Evolutionary conservation across 371 early-diverging fungal species (phyloP).

Genomic region (Apophysomyces trapeziformis): DNA sequence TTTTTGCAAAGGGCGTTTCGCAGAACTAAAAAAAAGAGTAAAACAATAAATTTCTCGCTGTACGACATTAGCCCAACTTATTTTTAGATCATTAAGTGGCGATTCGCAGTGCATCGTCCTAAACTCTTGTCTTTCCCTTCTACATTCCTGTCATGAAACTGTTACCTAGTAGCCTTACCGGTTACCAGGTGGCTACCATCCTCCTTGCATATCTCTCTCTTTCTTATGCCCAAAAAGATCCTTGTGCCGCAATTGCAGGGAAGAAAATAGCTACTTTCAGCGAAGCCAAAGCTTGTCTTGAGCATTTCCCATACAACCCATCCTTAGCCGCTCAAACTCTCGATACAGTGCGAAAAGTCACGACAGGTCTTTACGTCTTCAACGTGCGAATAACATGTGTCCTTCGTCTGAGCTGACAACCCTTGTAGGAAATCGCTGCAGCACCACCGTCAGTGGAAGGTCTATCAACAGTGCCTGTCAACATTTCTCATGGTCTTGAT

Average conservation of each 20-base stretch:
- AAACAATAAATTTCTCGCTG: no score
- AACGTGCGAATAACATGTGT: conserved; percentile 35
- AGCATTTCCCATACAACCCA: conserved; percentile 49
- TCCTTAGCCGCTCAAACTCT: conserved; percentile 46
- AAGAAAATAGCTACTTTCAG: conserved; percentile 42
- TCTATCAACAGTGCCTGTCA: conserved; percentile 44
- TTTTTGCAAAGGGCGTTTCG: conserved; percentile 73
- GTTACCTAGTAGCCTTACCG: no score
- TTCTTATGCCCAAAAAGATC: conserved; percentile 26
- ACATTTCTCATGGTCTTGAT: conserved; percentile 46
- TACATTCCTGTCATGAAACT: no score
- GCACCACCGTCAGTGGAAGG: conserved; percentile 46
- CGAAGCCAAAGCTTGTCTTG: conserved; percentile 55
- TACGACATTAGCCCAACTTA: no score
- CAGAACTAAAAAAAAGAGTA: conserved; percentile 24
- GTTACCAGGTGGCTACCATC: conserved; percentile 9
- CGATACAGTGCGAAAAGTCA: conserved; percentile 49
- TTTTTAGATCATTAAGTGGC: no score
- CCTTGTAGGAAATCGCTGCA: conserved; percentile 49
- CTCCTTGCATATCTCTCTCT: conserved; percentile 96
- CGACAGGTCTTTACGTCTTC: conserved; percentile 53
- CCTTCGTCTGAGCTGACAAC: background rate
- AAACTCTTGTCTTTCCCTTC: no score
- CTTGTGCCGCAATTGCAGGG: conserved; percentile 52
- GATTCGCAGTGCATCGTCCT: no score